Percentiles rank a stretch among this genome's conserved stretches.
Conservation (phyloP, 805 yeast genomes). For the baker's yeast (Saccharomyces cerevisiae) region DNA sequence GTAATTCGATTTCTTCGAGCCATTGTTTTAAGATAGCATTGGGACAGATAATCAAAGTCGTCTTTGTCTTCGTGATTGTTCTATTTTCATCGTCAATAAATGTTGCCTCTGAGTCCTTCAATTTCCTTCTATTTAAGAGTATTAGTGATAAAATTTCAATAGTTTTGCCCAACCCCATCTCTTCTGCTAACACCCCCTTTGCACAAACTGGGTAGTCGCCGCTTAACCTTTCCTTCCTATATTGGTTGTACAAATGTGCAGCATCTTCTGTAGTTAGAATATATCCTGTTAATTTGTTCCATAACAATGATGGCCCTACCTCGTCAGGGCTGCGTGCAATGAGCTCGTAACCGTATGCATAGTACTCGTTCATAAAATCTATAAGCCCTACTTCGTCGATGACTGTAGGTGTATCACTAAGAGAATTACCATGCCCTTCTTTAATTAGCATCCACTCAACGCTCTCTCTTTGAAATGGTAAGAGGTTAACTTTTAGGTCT, state of each 20-base stretch:
- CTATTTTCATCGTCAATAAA: conserved; percentile 18
- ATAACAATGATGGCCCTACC: conserved; percentile 7
- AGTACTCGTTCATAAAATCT: conserved; percentile 17
- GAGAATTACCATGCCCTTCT: conserved; percentile 8
- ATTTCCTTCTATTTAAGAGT: conserved; percentile 49
- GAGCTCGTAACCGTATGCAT: conserved; percentile 26
- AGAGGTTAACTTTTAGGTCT: conserved; percentile 14
- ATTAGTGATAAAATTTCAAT: conserved; percentile 70
- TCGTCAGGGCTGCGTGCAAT: conserved; percentile 3
- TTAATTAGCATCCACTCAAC: conserved; percentile 29
- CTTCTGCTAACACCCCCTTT: conserved; percentile 75
- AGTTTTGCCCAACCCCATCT: conserved; percentile 97
- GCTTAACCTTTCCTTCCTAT: not conserved
- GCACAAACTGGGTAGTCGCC: conserved; percentile 10
- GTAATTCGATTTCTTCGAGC: conserved; percentile 59
- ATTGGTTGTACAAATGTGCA: conserved; percentile 8
- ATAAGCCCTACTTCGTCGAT: conserved; percentile 3
- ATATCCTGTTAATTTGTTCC: conserved; percentile 31
- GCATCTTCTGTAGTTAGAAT: conserved; percentile 16
- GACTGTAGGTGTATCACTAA: not conserved
- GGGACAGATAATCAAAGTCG: conserved; percentile 82
- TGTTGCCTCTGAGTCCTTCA: conserved; percentile 2
- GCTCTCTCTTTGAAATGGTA: conserved; percentile 28
- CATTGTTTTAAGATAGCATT: conserved; percentile 79
- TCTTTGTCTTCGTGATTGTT: conserved; percentile 38